Base-by-base conservation (phyloP, 768 basidiomycete species). In the Podaxis sp. region DNA sequence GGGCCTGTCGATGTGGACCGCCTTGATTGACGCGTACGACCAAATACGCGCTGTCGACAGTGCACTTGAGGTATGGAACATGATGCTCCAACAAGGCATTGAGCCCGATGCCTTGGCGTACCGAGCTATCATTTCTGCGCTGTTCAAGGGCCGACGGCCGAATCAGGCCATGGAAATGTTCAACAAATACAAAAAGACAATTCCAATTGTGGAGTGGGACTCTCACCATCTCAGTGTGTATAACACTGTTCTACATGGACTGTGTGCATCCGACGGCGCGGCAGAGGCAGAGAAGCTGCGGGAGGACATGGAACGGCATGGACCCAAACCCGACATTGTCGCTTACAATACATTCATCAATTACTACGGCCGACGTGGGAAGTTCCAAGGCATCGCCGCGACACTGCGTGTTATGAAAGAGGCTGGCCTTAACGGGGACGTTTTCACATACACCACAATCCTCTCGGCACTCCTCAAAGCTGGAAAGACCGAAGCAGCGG, bases 391-490 rank as follows among this genome's bases (percentile, higher is more conserved):
- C 1, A 77, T 95, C 62, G 83, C 85, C 2, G 64, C 71, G 16
- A 71, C 86, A 23, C 73, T 98, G 50, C 79, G 80, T 50, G 72
- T 77, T 59, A 85, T 96, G 76, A 71, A 76, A 25, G 69, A 76
- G 13, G 77, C 73, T 1, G 78, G 79, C 0, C 67, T 96, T 36
- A 66, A 73, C 21, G 90, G 93, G 5, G 92, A 98, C 70, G 83
- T 90, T 10, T 85, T 88, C 72, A 97, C 90, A 0, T 98, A 88
- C 71, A 93, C 95, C 3, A 93, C 88, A 11, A 80, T 98, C 35
- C 84, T 98, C 16, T 84, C 88, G 25, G 88, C 91, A 0, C 71
- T 96, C 56, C 80, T 94, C 53, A 84, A 82, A 63, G 83, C 82
- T 13, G 86, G 87, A 9, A 79, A 85, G 58, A 72, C 80, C 27